Conservation (phyloP, 768 basidiomycete genomes). For the Amanita subjunquillea region DNA sequence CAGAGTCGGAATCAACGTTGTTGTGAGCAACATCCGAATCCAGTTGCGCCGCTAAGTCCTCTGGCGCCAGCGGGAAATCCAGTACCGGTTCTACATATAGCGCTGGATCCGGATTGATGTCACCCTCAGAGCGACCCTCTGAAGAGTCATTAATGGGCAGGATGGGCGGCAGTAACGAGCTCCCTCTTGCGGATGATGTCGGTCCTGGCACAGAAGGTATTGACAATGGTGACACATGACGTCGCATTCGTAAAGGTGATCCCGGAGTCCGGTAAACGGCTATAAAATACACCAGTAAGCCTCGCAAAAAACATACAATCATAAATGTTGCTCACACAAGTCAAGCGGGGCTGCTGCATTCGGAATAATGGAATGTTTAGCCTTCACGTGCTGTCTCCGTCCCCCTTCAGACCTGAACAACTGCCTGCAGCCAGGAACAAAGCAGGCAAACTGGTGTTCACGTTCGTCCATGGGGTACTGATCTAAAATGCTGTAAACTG, state of each 20-base stretch:
- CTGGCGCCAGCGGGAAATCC: background rate
- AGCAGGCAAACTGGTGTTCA: too few relatives aligned
- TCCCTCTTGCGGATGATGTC: background rate
- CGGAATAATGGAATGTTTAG: background rate
- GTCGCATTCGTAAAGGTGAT: background rate
- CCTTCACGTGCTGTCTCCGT: background rate
- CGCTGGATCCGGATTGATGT: background rate
- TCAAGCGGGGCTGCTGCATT: background rate
- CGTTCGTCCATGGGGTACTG: too few relatives aligned
- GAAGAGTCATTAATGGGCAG: background rate
- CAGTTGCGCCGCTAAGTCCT: background rate
- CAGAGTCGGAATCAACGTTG: background rate
- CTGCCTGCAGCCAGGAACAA: too few relatives aligned
- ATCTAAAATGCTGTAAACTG: too few relatives aligned
- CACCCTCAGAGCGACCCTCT: background rate
- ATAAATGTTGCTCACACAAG: background rate
- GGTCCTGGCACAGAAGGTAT: background rate
- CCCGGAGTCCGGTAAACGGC: background rate
- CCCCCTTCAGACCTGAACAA: too few relatives aligned
- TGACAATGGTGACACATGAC: background rate
- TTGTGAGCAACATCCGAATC: background rate
- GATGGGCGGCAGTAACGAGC: background rate
- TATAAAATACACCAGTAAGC: background rate
- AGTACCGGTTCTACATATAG: background rate
- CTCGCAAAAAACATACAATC: background rate